These are phyloP conservation scores for Geotrichum europaeum DNA, from an alignment of 1,139 yeast genomes.

Conservation along the genomic window DNA sequence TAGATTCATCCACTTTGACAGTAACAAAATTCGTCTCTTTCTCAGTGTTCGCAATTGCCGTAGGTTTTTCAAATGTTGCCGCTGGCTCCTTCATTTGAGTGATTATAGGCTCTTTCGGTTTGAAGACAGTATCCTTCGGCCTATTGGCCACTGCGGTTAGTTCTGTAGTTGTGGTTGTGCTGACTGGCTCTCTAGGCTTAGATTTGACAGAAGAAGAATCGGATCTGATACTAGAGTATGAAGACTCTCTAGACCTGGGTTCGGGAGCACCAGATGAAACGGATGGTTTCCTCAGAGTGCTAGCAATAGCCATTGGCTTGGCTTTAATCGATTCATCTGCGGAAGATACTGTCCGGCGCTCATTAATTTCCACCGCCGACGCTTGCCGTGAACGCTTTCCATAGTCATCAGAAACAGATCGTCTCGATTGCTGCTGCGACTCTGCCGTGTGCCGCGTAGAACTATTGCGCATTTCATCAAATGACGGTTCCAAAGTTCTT, in stretches of 20 bases:
- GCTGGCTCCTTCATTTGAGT: background rate
- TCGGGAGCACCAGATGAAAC: background rate
- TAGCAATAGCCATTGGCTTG: background rate
- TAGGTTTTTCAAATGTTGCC: background rate
- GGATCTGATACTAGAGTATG: background rate
- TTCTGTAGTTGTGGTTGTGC: background rate
- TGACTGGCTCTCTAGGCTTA: background rate
- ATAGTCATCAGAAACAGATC: background rate
- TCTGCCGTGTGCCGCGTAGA: background rate
- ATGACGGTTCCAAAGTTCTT: background rate
- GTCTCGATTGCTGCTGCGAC: background rate
- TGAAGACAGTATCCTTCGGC: background rate
- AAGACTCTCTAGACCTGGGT: background rate
- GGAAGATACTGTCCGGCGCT: background rate
- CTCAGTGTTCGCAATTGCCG: background rate
- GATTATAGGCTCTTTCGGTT: background rate
- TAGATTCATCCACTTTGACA: background rate
- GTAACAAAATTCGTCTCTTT: background rate
- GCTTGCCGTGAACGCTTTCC: background rate
- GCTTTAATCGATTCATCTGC: background rate
- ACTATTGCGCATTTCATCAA: background rate
- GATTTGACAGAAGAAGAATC: background rate
- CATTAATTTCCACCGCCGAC: background rate
- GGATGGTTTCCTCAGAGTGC: background rate
- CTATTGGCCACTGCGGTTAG: background rate